A percentile compares a stretch with the other conserved stretches of the same genome.
Evolutionary conservation across 306 rosid genomes (phyloP).

Genomic region (Cajanus cajan): DNA sequence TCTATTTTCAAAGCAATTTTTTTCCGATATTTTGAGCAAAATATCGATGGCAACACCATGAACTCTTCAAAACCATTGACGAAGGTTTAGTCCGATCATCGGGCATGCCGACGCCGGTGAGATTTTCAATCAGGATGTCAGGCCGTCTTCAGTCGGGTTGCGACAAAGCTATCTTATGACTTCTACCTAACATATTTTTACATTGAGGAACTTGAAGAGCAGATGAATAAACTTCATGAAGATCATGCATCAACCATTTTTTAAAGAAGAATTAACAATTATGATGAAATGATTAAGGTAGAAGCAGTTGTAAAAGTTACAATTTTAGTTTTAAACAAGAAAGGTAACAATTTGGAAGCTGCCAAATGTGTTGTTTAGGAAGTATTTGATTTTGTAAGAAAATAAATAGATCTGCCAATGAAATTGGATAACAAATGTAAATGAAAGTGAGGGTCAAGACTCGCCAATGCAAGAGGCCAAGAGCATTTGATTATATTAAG

Average conservation of each 20-base stretch:
- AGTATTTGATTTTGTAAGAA: constrained; percentile 66
- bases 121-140: too few relatives aligned
- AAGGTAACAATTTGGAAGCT: constrained; percentile 64
- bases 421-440: constrained; percentile 77
- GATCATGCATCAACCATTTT: constrained; percentile 72
- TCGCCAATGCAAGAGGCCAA: constrained; percentile 51
- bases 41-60: too few relatives aligned
- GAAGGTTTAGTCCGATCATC: too few relatives aligned
- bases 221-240: constrained; percentile 78
- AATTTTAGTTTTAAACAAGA: constrained; percentile 60
- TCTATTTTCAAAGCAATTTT: too few relatives aligned
- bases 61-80: too few relatives aligned
- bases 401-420: constrained; percentile 69
- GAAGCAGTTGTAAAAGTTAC: constrained; percentile 90
- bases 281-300: constrained; percentile 77
- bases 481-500: constrained; percentile 50
- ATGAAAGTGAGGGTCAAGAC: constrained; percentile 67
- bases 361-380: constrained; percentile 83
- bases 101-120: too few relatives aligned
- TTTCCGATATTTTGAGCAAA: too few relatives aligned
- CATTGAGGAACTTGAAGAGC: constrained; percentile 95
- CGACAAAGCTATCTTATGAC: constrained; percentile 13
- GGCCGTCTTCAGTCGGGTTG: too few relatives aligned
- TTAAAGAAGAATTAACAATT: constrained; percentile 71
- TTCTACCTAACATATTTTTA: constrained; percentile 63